Base-by-base conservation (phyloP, 768 basidiomycete species). In the Auriscalpium microsporum region DNA sequence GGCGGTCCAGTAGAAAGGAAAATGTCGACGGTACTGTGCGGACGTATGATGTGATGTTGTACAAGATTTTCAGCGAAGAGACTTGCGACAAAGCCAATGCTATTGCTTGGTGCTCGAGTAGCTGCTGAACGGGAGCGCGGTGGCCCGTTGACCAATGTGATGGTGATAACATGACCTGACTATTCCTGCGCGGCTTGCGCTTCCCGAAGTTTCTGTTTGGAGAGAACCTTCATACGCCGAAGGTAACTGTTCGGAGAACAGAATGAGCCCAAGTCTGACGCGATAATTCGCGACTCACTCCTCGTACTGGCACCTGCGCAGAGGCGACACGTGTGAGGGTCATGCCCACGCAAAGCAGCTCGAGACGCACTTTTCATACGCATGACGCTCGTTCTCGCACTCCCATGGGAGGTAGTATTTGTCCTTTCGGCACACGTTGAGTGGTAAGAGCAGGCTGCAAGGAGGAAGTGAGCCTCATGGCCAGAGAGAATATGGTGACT, bases 371-470 rank as follows among this genome's bases (percentile, higher is more conserved):
- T 89, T 84, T 75, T 95, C 91, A 66, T 95, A 90, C 36, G 76
- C 75, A 67, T 91, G 87, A 58, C 86, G 77, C 73, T 95, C 87
- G 61, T 93, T 83, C 68, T 92, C 88, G 69, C 93, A 95, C 61
- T 94, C 85, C 93, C 93, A 96, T n/a, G 90, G 86, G 64, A 89
- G 69, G 69, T 92, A 96, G 51, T 72, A 73, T 50, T 81, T 81
- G 65, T 89, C 76, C 69, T 80, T 84, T 63, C 93, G 82, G 71
- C 93, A 96, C 59, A 83, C 73, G 67, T 96, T 95, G 56, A 96
- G 74, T 19, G 93, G 93, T 50, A 96, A 80, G 60, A 95, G 74
- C 28, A 94, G 76, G 53, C 93, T 96, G 63, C 40, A 48, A 34
- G 33, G n/a, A 28, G 13, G 19, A 19, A 34, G 53, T 47, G 7